A percentile compares a stretch with the other conserved stretches of the same genome.
Conservation (phyloP, 106 monocot species). For the Allium fistulosum region DNA sequence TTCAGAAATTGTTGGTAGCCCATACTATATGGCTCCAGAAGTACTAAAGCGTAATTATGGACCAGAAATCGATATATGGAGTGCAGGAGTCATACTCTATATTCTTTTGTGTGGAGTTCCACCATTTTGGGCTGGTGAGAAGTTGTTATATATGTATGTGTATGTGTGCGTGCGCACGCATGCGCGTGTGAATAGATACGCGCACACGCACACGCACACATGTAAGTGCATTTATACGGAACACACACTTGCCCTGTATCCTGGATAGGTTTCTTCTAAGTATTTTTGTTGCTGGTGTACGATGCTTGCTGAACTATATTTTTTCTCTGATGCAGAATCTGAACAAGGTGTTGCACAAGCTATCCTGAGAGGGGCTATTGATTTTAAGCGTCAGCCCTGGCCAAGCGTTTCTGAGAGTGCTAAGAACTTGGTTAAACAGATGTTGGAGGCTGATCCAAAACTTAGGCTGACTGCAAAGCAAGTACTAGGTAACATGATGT, state of each 20-base stretch:
- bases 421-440: conserved; percentile 74
- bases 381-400: conserved; percentile 99
- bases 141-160: too few species aligned
- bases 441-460: conserved; percentile 92
- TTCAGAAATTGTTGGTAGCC: conserved; percentile 28
- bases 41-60: conserved; percentile 26
- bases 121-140: conserved; percentile 26
- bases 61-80: conserved; percentile 26
- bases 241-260: too few species aligned
- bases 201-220: too few species aligned
- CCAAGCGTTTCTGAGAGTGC: conserved; percentile 91
- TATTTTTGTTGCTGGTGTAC: too few species aligned
- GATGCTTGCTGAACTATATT: not conserved
- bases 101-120: conserved; percentile 32
- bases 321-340: conserved; percentile 56
- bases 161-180: too few species aligned
- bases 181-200: too few species aligned
- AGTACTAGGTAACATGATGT: conserved; percentile 68
- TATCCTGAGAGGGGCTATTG: conserved; percentile 86
- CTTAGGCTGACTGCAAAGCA: conserved; percentile 80
- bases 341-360: conserved; percentile 99
- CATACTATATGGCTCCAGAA: conserved; percentile 31
- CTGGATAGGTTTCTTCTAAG: too few species aligned
- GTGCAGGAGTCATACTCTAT: conserved; percentile 28
- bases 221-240: too few species aligned